A percentile compares a stretch with the other conserved stretches of the same genome.
Evolutionary conservation across 1,139 yeast species (phyloP).

Genomic region (Kodamaea plutei): DNA sequence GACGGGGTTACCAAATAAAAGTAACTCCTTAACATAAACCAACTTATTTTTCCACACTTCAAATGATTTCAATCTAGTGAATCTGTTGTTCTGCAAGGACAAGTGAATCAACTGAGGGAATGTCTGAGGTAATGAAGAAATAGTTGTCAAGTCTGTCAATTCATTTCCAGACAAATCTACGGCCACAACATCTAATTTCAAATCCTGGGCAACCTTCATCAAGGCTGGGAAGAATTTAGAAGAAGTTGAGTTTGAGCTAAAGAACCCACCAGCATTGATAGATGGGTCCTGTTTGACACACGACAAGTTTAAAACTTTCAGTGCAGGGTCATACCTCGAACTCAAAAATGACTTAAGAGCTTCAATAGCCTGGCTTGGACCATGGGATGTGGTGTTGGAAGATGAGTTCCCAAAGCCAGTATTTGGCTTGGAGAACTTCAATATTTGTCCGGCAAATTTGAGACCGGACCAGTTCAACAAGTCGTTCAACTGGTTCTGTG

Average conservation of each 20-base stretch:
- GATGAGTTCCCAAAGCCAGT: constrained; percentile 7
- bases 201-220: constrained; percentile 71
- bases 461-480: constrained; percentile 68
- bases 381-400: not conserved
- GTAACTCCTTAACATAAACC: constrained; percentile 66
- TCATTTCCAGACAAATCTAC: constrained; percentile 73
- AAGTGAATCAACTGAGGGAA: constrained; percentile 76
- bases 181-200: constrained; percentile 57
- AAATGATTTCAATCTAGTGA: constrained; percentile 53
- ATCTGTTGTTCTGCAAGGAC: constrained; percentile 72
- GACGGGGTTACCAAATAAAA: constrained; percentile 77
- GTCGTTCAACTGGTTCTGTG: constrained; percentile 52
- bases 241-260: constrained; percentile 53
- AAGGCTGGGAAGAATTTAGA: constrained; percentile 89
- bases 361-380: constrained; percentile 47
- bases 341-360: constrained; percentile 58
- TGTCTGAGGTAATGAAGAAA: constrained; percentile 65
- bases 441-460: constrained; percentile 70
- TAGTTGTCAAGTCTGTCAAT: constrained; percentile 55
- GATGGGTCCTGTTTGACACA: constrained; percentile 63
- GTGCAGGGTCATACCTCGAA: constrained; percentile 61
- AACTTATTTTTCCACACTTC: constrained; percentile 81
- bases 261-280: constrained; percentile 60
- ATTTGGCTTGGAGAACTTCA: constrained; percentile 48
- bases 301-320: constrained; percentile 69